phyloP scores from a whole-genome alignment of 2,329 filamentous ascomycete species.

The Paecilomyces formosus region DNA sequence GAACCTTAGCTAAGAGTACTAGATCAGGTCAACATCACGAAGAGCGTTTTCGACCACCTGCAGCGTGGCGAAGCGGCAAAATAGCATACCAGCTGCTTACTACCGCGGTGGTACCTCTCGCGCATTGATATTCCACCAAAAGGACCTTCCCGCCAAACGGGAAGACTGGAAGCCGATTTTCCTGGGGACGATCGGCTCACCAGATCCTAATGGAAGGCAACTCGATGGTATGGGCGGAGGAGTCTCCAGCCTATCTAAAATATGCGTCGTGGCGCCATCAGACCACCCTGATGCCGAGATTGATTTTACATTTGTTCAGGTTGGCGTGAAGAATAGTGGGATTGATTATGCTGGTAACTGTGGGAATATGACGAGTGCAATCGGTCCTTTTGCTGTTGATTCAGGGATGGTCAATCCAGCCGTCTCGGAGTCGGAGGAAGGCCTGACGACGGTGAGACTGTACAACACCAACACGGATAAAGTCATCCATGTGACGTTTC shows the following conservation, averaged over 20 bases:
- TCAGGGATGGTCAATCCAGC: constrained; percentile 36
- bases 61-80: constrained; percentile 11
- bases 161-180: constrained; percentile 49
- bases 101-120: constrained; percentile 65
- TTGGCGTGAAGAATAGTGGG: constrained; percentile 54
- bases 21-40: background rate
- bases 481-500: constrained; percentile 52
- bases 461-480: constrained; percentile 67
- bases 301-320: constrained; percentile 64
- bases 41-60: background rate
- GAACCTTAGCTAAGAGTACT: background rate
- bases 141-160: constrained; percentile 44
- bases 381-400: constrained; percentile 60
- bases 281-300: constrained; percentile 47
- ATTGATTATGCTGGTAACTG: constrained; percentile 66
- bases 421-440: constrained; percentile 15
- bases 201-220: constrained; percentile 61
- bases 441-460: constrained; percentile 48
- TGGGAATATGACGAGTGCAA: constrained; percentile 63
- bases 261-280: constrained; percentile 57
- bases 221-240: constrained; percentile 66
- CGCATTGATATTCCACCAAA: constrained; percentile 52
- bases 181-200: constrained; percentile 54
- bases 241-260: constrained; percentile 61
- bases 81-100: constrained; percentile 47